phyloP scores from a whole-genome alignment of 225 moss, liverwort and hornwort species.

The Lunularia cruciata region DNA sequence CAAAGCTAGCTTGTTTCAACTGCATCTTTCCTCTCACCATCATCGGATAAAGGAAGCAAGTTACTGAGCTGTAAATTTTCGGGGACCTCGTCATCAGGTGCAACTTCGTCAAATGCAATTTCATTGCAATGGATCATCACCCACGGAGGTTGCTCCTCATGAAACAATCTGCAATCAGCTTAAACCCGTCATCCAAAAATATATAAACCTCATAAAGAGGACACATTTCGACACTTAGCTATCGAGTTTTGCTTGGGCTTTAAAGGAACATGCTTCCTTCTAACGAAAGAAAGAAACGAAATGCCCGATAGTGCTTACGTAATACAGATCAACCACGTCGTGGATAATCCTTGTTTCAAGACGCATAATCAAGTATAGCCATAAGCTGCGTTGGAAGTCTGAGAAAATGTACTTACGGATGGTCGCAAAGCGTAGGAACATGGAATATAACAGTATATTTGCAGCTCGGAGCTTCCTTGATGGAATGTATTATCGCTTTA shows the following conservation, averaged over 20 bases:
- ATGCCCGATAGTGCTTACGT: no score
- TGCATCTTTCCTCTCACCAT: slow-evolving; percentile 4
- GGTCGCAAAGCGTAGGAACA: slow-evolving; percentile 82
- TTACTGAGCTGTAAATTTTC: slow-evolving; percentile 1
- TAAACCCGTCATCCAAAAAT: no score
- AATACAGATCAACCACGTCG: no score
- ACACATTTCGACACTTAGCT: no score
- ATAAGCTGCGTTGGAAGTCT: no score
- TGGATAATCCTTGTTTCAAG: no score
- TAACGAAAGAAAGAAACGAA: no score
- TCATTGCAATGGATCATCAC: slow-evolving; percentile 88
- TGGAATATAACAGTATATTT: slow-evolving; percentile 89
- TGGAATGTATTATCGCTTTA: slow-evolving; percentile 57
- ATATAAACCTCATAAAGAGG: slow-evolving; percentile 7
- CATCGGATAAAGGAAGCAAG: slow-evolving; percentile 19
- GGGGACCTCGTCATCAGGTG: slow-evolving; percentile 1
- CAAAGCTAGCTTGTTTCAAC: slow-evolving; percentile 12
- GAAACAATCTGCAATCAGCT: slow-evolving; percentile 82
- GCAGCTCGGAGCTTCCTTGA: slow-evolving; percentile 98
- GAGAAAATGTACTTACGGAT: slow-evolving; percentile 65
- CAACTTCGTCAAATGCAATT: slow-evolving; percentile 29
- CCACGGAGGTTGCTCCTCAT: slow-evolving; percentile 90
- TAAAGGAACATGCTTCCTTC: no score
- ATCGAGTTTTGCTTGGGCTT: no score
- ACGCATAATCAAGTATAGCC: no score